Evolutionary conservation across 2,329 filamentous ascomycete species (phyloP), one percentile per base, ranked within the genome.

Genomic region (Microdochium paspali): DNA sequence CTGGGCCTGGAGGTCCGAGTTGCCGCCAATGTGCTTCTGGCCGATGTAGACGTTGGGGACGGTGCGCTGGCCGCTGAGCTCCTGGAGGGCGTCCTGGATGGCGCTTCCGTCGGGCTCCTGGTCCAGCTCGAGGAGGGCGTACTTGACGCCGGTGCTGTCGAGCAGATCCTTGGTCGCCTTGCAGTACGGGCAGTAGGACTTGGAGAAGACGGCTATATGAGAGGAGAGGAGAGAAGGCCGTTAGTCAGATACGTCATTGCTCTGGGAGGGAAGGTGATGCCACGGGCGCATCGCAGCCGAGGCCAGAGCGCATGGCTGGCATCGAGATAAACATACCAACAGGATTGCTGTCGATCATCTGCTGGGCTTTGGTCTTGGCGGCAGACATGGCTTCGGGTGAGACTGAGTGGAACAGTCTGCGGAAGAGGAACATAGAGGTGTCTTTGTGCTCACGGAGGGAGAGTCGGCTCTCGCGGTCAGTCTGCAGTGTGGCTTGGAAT

Each of bases 131-230:
- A 93, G 72, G 48, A 78, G 64, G 61, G 78, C 81, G 68, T 79
- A 90, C 58, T 90, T 85, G 51, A 87, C 87, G 54, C 82, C 81
- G 49, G 82, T 58, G 49, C 80, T 73, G 61, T 75, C 79, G 58
- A 98, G 74, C 45, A 88, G 75, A 49, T 74, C 61, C 82, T 97
- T 97, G 57, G 85, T 82, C 50, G 82, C 75, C 49, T 71, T 76
- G 78, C 91, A 97, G 79, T 95, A 94, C 12, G 90, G 90, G 79
- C 93, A 98, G 74, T 89, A 95, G 15, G 85, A 88, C 76, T 98
- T 98, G 70, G 85, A 90, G 79, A 98, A 98, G 65, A 98, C 87
- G 60, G 93, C 87, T 87, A 45, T 25, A 24, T 12, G 13, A 10
- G 13, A 10, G 26, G 21, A 24, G n/a, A 9, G 28, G 21, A 18